Evolutionary conservation across 495 filamentous ascomycete genomes (phyloP).

Genomic region (Margaritispora aquatica): DNA sequence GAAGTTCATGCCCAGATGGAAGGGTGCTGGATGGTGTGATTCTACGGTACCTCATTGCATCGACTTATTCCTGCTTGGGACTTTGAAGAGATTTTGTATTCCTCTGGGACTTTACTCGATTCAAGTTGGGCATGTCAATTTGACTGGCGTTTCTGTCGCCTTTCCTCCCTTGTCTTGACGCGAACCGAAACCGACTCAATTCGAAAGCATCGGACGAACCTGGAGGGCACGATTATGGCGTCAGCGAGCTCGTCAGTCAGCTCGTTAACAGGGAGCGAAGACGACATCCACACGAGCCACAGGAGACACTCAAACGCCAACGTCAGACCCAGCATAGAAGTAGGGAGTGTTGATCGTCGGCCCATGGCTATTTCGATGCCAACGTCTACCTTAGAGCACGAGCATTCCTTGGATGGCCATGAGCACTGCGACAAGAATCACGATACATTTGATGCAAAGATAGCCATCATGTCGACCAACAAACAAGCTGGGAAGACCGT

Average conservation of each 20-base stretch:
- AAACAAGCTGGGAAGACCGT: conserved; percentile 50
- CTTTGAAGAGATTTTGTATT: too few species aligned
- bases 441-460: conserved; percentile 11
- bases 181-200: not conserved
- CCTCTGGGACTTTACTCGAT: too few species aligned
- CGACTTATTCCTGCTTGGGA: not conserved
- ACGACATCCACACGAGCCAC: not conserved
- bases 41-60: too few species aligned
- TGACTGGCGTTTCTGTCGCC: not conserved
- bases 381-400: not conserved
- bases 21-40: conserved; percentile 5
- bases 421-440: conserved; percentile 17
- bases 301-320: not conserved
- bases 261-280: not conserved
- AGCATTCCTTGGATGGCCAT: conserved; percentile 1
- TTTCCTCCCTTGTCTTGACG: not conserved
- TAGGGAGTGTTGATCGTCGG: not conserved
- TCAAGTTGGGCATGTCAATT: not conserved
- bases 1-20: too few species aligned
- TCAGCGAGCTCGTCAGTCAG: not conserved
- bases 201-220: not conserved
- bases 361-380: not conserved
- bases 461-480: conserved; percentile 19
- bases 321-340: not conserved
- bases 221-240: not conserved